A percentile compares a stretch with the other conserved stretches of the same genome.
phyloP scores from a whole-genome alignment of 1,284 basidiomycete genomes.

The Trichosporon sp. region DNA sequence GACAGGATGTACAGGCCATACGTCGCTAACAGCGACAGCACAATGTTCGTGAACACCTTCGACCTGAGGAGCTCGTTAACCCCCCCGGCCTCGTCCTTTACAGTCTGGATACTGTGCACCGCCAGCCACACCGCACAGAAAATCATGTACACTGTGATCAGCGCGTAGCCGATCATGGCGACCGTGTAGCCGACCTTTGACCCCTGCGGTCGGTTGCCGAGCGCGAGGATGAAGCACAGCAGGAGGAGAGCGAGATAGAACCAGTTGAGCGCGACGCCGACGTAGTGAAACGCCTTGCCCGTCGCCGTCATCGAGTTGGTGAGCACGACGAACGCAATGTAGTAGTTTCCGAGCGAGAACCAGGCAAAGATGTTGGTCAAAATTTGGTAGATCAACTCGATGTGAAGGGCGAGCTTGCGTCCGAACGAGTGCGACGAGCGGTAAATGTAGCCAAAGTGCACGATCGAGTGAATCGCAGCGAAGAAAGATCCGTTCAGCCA shows the following conservation, averaged over 20 bases:
- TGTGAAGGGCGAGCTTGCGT: constrained; percentile 88
- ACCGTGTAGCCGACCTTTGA: constrained; percentile 72
- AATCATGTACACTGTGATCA: constrained; percentile 89
- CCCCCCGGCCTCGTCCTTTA: constrained; percentile 50
- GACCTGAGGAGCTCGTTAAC: constrained; percentile 61
- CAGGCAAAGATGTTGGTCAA: constrained; percentile 88
- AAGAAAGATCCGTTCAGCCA: constrained; percentile 99
- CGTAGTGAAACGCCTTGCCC: constrained; percentile 48
- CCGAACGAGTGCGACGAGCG: constrained; percentile 75
- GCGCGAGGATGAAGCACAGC: constrained; percentile 80
- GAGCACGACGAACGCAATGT: constrained; percentile 64
- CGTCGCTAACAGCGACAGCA: constrained; percentile 78
- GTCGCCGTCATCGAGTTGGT: constrained; percentile 5
- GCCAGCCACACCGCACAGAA: constrained; percentile 63
- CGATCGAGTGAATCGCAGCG: constrained; percentile 79
- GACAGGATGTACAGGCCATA: constrained; percentile 74
- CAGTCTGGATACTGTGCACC: constrained; percentile 65
- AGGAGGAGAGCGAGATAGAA: constrained; percentile 79
- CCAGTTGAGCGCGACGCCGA: constrained; percentile 78
- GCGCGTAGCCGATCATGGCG: constrained; percentile 72
- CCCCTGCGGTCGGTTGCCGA: constrained; percentile 90
- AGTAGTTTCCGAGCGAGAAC: constrained; percentile 86
- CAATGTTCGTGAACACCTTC: constrained; percentile 69
- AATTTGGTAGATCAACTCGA: constrained; percentile 82
- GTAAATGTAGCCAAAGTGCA: constrained; percentile 91